Conservation (phyloP, 2,329 filamentous ascomycete species). For the Ophiostoma triangulosporum region DNA sequence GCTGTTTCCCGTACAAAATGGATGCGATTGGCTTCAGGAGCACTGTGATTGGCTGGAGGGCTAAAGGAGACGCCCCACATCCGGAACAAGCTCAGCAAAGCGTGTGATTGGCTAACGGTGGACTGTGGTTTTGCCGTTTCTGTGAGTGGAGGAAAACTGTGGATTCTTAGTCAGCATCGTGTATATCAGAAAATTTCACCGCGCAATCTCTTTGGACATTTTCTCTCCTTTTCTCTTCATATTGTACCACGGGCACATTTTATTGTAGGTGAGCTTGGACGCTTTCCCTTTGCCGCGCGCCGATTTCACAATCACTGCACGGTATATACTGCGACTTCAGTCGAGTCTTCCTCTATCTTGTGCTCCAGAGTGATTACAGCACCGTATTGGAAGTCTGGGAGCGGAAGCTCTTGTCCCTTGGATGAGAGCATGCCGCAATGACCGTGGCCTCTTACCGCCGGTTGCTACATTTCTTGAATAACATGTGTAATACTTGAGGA, state of each 20-base stretch:
- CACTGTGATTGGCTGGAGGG: slow-evolving; percentile 10
- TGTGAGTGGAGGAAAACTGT: background rate
- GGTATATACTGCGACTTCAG: slow-evolving; percentile 16
- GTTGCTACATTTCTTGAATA: slow-evolving; percentile 43
- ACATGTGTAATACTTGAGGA: background rate
- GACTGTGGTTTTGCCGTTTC: background rate
- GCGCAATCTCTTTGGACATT: slow-evolving; percentile 17
- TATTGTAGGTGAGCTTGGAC: slow-evolving; percentile 60
- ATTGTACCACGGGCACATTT: slow-evolving; percentile 56
- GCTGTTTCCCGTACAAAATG: slow-evolving; percentile 13
- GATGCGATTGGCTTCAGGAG: slow-evolving; percentile 15
- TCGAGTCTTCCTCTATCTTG: slow-evolving; percentile 63
- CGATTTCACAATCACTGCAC: slow-evolving; percentile 17
- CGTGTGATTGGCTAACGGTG: slow-evolving; percentile 10
- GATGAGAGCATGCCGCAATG: slow-evolving; percentile 24
- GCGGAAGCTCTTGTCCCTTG: slow-evolving; percentile 25
- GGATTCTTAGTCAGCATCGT: slow-evolving; percentile 11
- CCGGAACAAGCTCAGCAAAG: slow-evolving; percentile 10
- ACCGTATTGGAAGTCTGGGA: slow-evolving; percentile 63
- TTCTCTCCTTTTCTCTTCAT: slow-evolving; percentile 29
- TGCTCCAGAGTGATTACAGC: slow-evolving; percentile 48
- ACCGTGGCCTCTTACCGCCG: slow-evolving; percentile 59
- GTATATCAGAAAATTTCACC: slow-evolving; percentile 3
- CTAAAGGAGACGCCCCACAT: slow-evolving; percentile 3
- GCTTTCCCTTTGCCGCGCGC: slow-evolving; percentile 14